phyloP scores from a whole-genome alignment of 495 filamentous ascomycete species.

The Hypomontagnella monticulosa region DNA sequence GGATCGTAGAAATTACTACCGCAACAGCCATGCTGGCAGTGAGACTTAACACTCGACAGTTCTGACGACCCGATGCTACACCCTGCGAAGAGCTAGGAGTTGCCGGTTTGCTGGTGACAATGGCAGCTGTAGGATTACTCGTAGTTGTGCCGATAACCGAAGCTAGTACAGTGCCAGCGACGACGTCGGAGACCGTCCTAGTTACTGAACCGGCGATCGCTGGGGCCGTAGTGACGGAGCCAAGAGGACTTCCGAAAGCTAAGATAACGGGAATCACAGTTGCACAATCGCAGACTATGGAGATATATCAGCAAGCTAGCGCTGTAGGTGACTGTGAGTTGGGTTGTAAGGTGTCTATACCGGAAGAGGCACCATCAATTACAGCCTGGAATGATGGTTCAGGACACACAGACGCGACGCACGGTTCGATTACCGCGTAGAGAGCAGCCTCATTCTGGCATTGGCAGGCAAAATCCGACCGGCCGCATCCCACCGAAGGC shows the following conservation, averaged over 20 bases:
- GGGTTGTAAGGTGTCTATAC: slow-evolving; percentile 15
- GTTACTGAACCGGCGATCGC: too few species aligned
- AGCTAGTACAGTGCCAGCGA: neutral
- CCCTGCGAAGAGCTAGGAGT: slow-evolving; percentile 1
- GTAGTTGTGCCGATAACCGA: neutral
- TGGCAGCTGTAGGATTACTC: neutral
- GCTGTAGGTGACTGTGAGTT: too few species aligned
- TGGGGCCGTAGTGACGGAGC: neutral
- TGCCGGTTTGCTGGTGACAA: neutral
- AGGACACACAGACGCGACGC: slow-evolving; percentile 40
- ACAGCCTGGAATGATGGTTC: slow-evolving; percentile 37
- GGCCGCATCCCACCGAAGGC: slow-evolving; percentile 40
- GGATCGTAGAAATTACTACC: neutral
- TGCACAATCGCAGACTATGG: slow-evolving; percentile 18
- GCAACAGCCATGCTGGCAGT: neutral
- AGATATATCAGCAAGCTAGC: neutral
- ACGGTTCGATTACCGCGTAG: slow-evolving; percentile 43
- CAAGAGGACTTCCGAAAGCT: neutral
- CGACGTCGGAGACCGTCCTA: too few species aligned
- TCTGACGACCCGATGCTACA: neutral
- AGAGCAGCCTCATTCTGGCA: slow-evolving; percentile 43
- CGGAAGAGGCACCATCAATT: slow-evolving; percentile 39
- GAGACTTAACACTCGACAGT: neutral
- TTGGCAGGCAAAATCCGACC: slow-evolving; percentile 47
- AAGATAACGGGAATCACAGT: neutral